Conservation (phyloP, 352 stramenopile species). For the Phytophthora sansomeana region DNA sequence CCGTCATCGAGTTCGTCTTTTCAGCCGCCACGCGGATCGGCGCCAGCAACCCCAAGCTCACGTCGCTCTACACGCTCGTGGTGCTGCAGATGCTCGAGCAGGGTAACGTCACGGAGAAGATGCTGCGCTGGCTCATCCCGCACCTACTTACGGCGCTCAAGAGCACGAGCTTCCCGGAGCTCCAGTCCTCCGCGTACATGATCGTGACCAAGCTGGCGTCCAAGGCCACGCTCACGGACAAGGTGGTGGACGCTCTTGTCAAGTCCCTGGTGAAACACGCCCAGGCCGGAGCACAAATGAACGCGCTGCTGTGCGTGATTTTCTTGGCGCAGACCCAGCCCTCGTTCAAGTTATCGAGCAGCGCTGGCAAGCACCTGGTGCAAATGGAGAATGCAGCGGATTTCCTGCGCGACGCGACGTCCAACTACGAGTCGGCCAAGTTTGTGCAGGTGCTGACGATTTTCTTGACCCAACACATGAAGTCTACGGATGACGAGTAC, state of each 20-base stretch:
- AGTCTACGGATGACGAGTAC: constrained; percentile 46
- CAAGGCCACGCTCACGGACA: constrained; percentile 77
- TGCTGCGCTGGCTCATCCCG: constrained; percentile 83
- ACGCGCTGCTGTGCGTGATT: constrained; percentile 80
- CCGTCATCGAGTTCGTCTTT: constrained; percentile 83
- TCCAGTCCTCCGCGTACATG: constrained; percentile 88
- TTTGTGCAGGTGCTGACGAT: constrained; percentile 68
- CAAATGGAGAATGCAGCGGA: constrained; percentile 75
- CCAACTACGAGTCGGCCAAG: constrained; percentile 76
- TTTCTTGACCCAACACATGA: constrained; percentile 59
- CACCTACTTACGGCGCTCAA: constrained; percentile 80
- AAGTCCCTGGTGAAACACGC: constrained; percentile 85
- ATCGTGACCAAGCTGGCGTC: constrained; percentile 85
- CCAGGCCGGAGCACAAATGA: constrained; percentile 69
- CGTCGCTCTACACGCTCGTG: constrained; percentile 87
- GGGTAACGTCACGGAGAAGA: constrained; percentile 65
- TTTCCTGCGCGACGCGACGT: constrained; percentile 64
- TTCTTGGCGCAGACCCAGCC: constrained; percentile 80
- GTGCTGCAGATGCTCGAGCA: constrained; percentile 85
- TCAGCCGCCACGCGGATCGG: constrained; percentile 65
- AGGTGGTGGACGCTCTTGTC: constrained; percentile 74
- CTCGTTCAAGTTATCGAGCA: constrained; percentile 61
- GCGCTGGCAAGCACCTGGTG: constrained; percentile 71
- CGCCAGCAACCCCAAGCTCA: constrained; percentile 75
- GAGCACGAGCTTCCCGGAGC: constrained; percentile 67